Percentiles rank a stretch among this genome's conserved stretches.
Evolutionary conservation across 176 grass and related monocot genomes (phyloP).

Genomic region (Carex kokanica): DNA sequence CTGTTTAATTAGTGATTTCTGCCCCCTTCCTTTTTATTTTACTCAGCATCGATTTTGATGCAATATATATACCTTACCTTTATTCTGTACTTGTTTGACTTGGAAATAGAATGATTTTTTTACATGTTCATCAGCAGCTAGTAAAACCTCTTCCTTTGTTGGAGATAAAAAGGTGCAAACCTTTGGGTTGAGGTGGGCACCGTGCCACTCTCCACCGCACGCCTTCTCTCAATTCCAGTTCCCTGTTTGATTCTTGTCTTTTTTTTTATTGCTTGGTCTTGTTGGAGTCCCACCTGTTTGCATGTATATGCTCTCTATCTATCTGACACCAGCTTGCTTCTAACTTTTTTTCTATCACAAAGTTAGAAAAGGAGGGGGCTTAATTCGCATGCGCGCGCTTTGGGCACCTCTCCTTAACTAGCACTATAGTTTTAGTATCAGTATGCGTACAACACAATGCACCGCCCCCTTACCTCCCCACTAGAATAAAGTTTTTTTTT

Average conservation of each 20-base stretch:
- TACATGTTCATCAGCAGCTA: background rate
- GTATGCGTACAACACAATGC: slow-evolving; percentile 9
- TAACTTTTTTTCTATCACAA: background rate
- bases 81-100: background rate
- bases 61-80: background rate
- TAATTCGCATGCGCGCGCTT: slow-evolving; percentile 19
- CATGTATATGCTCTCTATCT: background rate
- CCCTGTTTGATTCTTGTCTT: background rate
- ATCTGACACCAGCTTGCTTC: background rate
- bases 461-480: background rate
- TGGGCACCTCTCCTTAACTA: background rate
- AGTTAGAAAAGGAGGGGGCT: background rate
- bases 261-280: background rate
- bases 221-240: background rate
- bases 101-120: background rate
- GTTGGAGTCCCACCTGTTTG: background rate
- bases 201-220: background rate
- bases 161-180: background rate
- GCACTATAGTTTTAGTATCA: background rate
- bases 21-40: background rate
- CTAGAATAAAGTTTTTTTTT: background rate
- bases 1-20: background rate
- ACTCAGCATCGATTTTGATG: background rate
- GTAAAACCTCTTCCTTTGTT: background rate
- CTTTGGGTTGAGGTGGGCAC: background rate